Base-by-base conservation (phyloP, 176 grass and related monocot species). In the Urochloa ruziziensis region DNA sequence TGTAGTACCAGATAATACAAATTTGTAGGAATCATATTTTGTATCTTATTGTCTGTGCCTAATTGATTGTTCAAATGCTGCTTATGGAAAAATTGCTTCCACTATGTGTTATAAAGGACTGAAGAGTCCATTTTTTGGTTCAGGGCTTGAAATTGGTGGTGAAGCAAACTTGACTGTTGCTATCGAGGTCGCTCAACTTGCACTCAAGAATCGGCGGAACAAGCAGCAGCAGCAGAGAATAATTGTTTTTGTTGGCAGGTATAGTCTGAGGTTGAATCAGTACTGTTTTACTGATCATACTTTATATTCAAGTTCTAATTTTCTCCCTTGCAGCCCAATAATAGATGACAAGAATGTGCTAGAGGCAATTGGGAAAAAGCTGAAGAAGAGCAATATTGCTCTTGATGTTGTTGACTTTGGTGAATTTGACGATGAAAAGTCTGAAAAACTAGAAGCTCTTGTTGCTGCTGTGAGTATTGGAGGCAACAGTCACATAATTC, bases 331-430 rank as follows among this genome's bases (percentile, higher is more conserved):
- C 78, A 94, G 92, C 70, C 87, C 89, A 59, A 69, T 91, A 30
- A 83, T 67, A 61, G 56, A 77, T 65, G 92, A 90, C 11, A 82
- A 82, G 72, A 83, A 85, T 46, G 14, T 15, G 52, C 78, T 94
- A 69, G 92, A 94, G 81, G 15, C 44, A 21, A 84, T 94, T 32
- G 92, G 92, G 14, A 94, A 80, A 75, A 92, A 77, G 47, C 78
- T 94, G 68, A 94, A 94, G 81, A 89, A 89, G 73, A 90, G 86
- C 81, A 94, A 83, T 62, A 81, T 94, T 83, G 53, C 92, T 62
- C 81, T 94, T 70, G 92, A 94, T 81, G 79, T 94, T 74, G 86
- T 94, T 62, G 83, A 91, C 76, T 94, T 91, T 73, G 92, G 92
- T 49, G 92, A 94, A 67, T 89, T 70, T 51, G 92, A 87, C 24